These are phyloP conservation scores for Acacia concinna DNA, from an alignment of 331 rosid genomes.

Conservation along the genomic window DNA sequence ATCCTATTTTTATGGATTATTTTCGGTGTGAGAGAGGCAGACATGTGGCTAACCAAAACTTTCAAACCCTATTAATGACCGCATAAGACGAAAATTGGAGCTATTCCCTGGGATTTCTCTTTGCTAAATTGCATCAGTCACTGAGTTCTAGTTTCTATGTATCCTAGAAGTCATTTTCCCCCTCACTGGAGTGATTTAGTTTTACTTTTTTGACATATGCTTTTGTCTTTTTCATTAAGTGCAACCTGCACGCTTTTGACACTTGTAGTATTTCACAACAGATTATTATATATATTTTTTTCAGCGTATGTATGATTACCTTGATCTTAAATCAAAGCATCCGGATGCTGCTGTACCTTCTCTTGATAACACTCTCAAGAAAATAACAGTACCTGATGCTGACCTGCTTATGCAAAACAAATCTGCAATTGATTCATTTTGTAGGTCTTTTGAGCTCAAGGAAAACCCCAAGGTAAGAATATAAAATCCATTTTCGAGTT, in stretches of 20 bases:
- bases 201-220: not conserved
- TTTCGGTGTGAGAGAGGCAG: no score
- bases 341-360: conserved; percentile 79
- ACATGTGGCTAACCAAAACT: no score
- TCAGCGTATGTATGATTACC: conserved; percentile 71
- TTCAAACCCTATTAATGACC: no score
- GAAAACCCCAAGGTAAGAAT: conserved; percentile 67
- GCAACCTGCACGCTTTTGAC: not conserved
- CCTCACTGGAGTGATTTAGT: not conserved
- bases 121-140: no score
- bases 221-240: not conserved
- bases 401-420: conserved; percentile 56
- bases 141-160: no score
- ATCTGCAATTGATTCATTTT: conserved; percentile 47
- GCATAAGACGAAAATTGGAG: no score
- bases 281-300: not conserved
- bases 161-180: not conserved
- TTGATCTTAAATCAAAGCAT: conserved; percentile 80
- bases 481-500: not conserved
- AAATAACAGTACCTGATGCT: conserved; percentile 67
- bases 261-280: not conserved
- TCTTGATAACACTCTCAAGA: conserved; percentile 72
- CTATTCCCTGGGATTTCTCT: no score
- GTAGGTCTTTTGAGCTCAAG: conserved; percentile 51
- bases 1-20: no score